Evolutionary conservation across 345 rosid genomes (phyloP), one percentile per base, ranked within the genome.

Genomic region (Hevea brasiliensis): DNA sequence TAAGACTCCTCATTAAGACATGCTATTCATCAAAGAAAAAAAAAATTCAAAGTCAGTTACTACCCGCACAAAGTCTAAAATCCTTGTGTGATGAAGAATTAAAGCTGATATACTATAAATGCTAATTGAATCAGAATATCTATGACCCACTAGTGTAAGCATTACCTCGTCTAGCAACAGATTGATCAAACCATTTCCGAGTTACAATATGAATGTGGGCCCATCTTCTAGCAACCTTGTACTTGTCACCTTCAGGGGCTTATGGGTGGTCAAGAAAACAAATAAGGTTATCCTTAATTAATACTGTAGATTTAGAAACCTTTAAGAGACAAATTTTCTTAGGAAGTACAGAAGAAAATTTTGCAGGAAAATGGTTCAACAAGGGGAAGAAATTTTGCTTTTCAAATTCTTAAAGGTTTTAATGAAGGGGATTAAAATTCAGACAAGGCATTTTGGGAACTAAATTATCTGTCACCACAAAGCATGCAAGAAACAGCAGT

Each of bases 181-280:
- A 92, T 75, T 92, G 98, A 71, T 89, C 84, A 82, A 92, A 80
- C 99, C 99, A 95, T 86, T 87, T 95, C 74, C 88, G 83, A 69
- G 85, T 77, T 63, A 95, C 92, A 75, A 92, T 89, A 81, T 80
- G 86, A 81, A 92, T 86, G 76, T 84, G 88, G 65, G 98, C 98
- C 99, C 99, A 95, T 80, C 85, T 87, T 56, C 75, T 77, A 50
- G 99, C 98, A 84, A 91, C 97, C 86, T 84, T 87, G 82, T 85
- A 89, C 79, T 95, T 95, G 84, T 92, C 98, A 75, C 99, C 94
- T 85, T 91, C 92, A 70, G 99, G 88, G 78, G 88, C 87, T 85
- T 95, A 79, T 73, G 59, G 68, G 57, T 50, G n/a, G 50, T 74
- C 59, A 74, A 67, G 57, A 20, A 47, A 74, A 57, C 32, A 65